A percentile compares a stretch with the other conserved stretches of the same genome.
These are phyloP conservation scores for Pugionium cornutum DNA, from an alignment of 345 rosid species.

Conservation along the genomic window DNA sequence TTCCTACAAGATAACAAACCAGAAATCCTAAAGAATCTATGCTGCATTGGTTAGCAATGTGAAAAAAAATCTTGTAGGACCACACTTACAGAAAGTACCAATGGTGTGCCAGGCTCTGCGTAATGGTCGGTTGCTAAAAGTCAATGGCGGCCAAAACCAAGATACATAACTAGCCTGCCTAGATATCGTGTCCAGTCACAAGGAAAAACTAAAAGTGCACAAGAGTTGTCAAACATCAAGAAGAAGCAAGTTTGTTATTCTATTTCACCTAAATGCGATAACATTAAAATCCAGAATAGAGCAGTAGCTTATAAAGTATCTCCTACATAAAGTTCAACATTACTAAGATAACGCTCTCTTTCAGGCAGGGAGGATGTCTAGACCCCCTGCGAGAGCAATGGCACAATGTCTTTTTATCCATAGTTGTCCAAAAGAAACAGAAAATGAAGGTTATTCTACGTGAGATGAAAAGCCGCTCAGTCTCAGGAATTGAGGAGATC, in stretches of 20 bases:
- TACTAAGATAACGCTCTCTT: constrained; percentile 52
- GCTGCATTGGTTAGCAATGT: constrained; percentile 23
- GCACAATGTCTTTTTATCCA: constrained; percentile 53
- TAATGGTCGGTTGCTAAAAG: not conserved
- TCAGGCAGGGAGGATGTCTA: constrained; percentile 51
- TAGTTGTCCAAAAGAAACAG: constrained; percentile 42
- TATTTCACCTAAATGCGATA: constrained; percentile 32
- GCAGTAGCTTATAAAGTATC: constrained; percentile 36
- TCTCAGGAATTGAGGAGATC: constrained; percentile 24
- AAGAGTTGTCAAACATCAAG: constrained; percentile 31
- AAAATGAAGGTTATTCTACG: constrained; percentile 41
- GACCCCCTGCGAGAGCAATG: constrained; percentile 50
- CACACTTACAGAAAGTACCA: constrained; percentile 37
- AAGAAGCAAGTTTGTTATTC: constrained; percentile 29
- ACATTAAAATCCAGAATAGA: constrained; percentile 32
- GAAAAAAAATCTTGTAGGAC: constrained; percentile 13
- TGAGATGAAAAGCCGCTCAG: constrained; percentile 39
- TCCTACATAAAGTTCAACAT: constrained; percentile 48
- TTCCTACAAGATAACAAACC: not conserved
- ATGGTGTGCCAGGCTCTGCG: constrained; percentile 17
- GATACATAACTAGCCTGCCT: constrained; percentile 31
- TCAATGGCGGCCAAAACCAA: constrained; percentile 21
- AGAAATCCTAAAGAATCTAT: constrained; percentile 19
- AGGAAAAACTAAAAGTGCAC: constrained; percentile 2
- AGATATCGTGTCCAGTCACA: constrained; percentile 19